Evolutionary conservation across 2,329 filamentous ascomycete genomes (phyloP), one percentile per base, ranked within the genome.

Genomic region (Aspergillus sp.): DNA sequence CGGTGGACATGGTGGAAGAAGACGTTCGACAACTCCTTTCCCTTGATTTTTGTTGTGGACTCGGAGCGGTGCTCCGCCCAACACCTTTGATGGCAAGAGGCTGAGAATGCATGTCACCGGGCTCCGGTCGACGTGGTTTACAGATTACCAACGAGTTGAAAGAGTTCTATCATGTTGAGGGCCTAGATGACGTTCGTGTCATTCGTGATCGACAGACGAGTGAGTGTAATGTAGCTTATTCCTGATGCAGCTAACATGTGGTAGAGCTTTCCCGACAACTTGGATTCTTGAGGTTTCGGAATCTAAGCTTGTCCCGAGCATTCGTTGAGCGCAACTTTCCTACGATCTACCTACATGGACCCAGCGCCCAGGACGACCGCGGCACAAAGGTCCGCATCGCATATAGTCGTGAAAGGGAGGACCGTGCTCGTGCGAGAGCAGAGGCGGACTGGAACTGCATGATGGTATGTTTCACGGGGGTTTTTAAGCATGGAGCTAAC

Each of bases 161-260:
- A 66, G 78, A 82, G 66, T 78, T 77, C 65, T 81, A 85, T 65
- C 74, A 80, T 67, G 75, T 84, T 63, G 77, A 81, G 59, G 78
- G 78, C n/a, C 72, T 87, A 61, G 83, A 86, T 67, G 83, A 85
- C 66, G 77, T 86, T 51, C 79, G 83, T 17, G 76, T 87, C 55
- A 87, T 87, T 66, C 82, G 83, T 61, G 84, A 87, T 66, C 80
- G 83, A 58, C 81, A 84, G 62, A 86, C 84, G 19, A 85, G 84
- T 86, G 74, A 64, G 75, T 69, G 17, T 25, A 30, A 36, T 15
- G 4, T 36, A 36, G 17, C 36, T 23, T 12, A 12, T 30, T 15
- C 17, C 5, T 17, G 6, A 25, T 58, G 47, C 54, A 56, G 17
- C 57, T 67, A 56, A 63, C 51, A 48, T 8, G 17, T 15, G 17